These are phyloP conservation scores for Rhynchosporium agropyri DNA, from an alignment of 2,329 filamentous ascomycete genomes.

Conservation along the genomic window DNA sequence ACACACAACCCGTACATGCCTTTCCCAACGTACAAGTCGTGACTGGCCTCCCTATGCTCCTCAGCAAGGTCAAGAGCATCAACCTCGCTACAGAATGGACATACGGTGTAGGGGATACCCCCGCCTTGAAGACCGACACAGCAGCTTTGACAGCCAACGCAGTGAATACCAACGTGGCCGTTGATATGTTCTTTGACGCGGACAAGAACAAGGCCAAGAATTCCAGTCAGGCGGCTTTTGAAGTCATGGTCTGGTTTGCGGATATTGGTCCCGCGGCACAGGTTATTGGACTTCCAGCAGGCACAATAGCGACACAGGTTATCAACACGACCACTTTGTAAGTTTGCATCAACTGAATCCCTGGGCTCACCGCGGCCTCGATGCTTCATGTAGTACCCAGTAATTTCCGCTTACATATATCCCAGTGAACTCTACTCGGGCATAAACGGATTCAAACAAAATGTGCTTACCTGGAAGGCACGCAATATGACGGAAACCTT, in stretches of 20 bases:
- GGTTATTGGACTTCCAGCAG: slow-evolving; percentile 47
- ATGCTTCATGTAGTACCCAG: no score
- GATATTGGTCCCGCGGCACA: slow-evolving; percentile 48
- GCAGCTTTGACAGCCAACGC: slow-evolving; percentile 42
- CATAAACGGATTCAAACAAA: slow-evolving; percentile 20
- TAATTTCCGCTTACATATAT: slow-evolving; percentile 1
- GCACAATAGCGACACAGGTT: neutral
- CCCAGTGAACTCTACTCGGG: slow-evolving; percentile 24
- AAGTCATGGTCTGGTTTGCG: slow-evolving; percentile 62
- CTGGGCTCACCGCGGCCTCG: no score
- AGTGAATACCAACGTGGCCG: slow-evolving; percentile 58
- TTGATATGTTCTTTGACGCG: slow-evolving; percentile 60
- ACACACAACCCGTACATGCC: slow-evolving; percentile 21
- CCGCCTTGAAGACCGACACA: slow-evolving; percentile 44
- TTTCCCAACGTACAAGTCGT: slow-evolving; percentile 20
- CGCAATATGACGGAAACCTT: slow-evolving; percentile 13
- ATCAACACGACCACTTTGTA: slow-evolving; percentile 23
- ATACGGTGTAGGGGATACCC: slow-evolving; percentile 53
- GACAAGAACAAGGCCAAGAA: slow-evolving; percentile 47
- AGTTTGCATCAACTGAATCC: slow-evolving; percentile 1
- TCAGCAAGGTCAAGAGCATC: slow-evolving; percentile 5
- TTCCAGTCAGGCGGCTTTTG: slow-evolving; percentile 47
- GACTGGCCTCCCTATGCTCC: slow-evolving; percentile 1
- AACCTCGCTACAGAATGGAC: slow-evolving; percentile 20
- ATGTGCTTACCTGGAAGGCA: slow-evolving; percentile 24